Evolutionary conservation across 345 rosid species (phyloP).

Genomic region (Salix suchowensis): DNA sequence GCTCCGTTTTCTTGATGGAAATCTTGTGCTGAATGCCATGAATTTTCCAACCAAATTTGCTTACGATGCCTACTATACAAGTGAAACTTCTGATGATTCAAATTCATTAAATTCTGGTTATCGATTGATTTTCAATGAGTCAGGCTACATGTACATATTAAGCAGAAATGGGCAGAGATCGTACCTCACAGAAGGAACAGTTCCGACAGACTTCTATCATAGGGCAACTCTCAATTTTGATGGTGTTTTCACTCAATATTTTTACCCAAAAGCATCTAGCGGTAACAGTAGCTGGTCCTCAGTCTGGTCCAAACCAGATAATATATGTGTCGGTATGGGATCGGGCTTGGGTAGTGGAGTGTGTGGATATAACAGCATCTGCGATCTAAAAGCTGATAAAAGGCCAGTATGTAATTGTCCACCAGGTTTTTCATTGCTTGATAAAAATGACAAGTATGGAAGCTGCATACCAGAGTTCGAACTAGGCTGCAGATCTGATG

Average conservation of each 20-base stretch:
- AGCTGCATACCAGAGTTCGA: constrained; percentile 9
- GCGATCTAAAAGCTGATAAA: constrained; percentile 6
- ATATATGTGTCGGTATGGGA: background rate
- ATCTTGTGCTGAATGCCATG: background rate
- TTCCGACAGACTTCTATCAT: background rate
- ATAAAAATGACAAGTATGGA: background rate
- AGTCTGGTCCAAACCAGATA: constrained; percentile 5
- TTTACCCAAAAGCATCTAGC: background rate
- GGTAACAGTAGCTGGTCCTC: background rate
- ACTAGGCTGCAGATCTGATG: background rate
- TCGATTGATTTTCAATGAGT: background rate
- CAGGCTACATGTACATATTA: constrained; percentile 1
- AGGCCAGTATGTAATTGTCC: constrained; percentile 25
- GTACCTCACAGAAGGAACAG: too few relatives aligned
- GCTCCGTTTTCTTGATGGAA: background rate
- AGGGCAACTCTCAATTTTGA: background rate
- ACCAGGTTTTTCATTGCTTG: constrained; percentile 2
- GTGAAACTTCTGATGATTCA: background rate
- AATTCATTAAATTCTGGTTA: background rate
- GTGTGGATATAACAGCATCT: constrained; percentile 35
- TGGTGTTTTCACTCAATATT: background rate
- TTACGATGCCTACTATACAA: background rate
- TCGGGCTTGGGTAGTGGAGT: constrained; percentile 7
- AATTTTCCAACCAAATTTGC: background rate
- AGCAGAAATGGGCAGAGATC: background rate